Percentiles rank a stretch among this genome's conserved stretches.
These are phyloP conservation scores for Colletotrichum musae DNA, from an alignment of 2,329 filamentous ascomycete genomes.

Conservation along the genomic window DNA sequence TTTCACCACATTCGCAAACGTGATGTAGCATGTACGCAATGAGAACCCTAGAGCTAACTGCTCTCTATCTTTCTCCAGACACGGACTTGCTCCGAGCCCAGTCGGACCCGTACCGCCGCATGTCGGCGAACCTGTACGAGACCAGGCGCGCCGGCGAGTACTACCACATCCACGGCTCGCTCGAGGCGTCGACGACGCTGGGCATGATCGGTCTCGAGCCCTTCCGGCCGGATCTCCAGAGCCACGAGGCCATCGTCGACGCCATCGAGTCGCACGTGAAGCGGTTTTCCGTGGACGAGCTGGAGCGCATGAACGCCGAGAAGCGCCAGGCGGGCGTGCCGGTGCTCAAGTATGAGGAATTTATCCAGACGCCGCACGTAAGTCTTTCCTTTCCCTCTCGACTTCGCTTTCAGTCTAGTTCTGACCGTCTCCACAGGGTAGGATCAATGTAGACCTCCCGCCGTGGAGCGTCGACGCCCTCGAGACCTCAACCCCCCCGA, in stretches of 20 bases:
- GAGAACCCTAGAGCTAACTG: slow-evolving; percentile 10
- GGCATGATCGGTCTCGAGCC: slow-evolving; percentile 79
- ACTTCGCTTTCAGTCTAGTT: too few relatives aligned
- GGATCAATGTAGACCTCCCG: slow-evolving; percentile 55
- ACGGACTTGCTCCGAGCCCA: slow-evolving; percentile 81
- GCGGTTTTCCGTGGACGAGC: slow-evolving; percentile 66
- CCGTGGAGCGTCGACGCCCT: slow-evolving; percentile 67
- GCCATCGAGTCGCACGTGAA: slow-evolving; percentile 72
- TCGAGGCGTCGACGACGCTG: slow-evolving; percentile 79
- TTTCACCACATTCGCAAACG: neutral
- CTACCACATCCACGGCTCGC: slow-evolving; percentile 82
- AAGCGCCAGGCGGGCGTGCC: slow-evolving; percentile 72
- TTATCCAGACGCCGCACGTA: slow-evolving; percentile 65
- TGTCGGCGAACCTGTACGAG: slow-evolving; percentile 80
- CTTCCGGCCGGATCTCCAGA: slow-evolving; percentile 71
- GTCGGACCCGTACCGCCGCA: slow-evolving; percentile 78
- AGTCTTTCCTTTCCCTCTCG: slow-evolving; percentile 18
- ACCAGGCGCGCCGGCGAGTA: slow-evolving; percentile 77
- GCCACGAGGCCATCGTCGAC: slow-evolving; percentile 71
- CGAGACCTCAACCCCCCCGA: slow-evolving; percentile 64
- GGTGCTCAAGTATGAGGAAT: slow-evolving; percentile 72
- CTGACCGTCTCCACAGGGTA: slow-evolving; percentile 59
- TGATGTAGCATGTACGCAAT: too few relatives aligned
- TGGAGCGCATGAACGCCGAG: slow-evolving; percentile 71
- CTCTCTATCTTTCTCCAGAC: slow-evolving; percentile 59